Evolutionary conservation across 257 asterid genomes (phyloP), one percentile per base, ranked within the genome.

Genomic region (Nicotiana undulata): DNA sequence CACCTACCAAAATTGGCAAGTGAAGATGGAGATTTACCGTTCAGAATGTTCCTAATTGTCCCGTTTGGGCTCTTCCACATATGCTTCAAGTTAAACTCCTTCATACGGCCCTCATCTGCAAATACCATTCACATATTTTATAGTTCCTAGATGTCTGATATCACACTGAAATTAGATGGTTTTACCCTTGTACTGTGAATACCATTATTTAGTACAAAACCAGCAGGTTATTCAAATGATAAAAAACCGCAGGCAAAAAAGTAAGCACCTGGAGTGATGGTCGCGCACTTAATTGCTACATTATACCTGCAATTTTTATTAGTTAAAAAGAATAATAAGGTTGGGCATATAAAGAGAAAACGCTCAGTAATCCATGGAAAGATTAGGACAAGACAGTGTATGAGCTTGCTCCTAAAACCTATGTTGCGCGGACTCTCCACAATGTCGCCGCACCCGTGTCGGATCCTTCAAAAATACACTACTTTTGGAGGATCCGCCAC

Each of bases 61-160:
- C 99, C 99, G 88, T 96, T 96, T 52, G 99, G 99, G 81, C 97
- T 94, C 90, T 78, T 96, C 99, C 99, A 96, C 99, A 96, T 94
- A 12, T 81, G 76, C 90, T 93, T 96, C 90, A 96, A 86, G 84
- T 82, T 82, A 74, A 96, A 96, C 87, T 94, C 98, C 90, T 86
- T 83, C 79, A 96, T 86, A 82, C 98, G 98, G 82, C 88, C 95
- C 87, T 92, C 99, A 87, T 96, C 98, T 93, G 89, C 80, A 86
- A 52, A 77, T 37, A 77, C 28, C 75, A 63, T 9, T 65, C 58
- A 46, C 22, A n/a, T n/a, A n/a, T n/a, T n/a, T n/a, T n/a, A n/a
- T n/a, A n/a, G n/a, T n/a, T n/a, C n/a, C n/a, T n/a, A n/a, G 77
- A 70, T 70, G 34, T 44, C 13, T 0, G 34, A 70, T 44, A 22